Conservation (phyloP, 345 rosid genomes). For the Brassica napus region Da-Ae NC_063444.1:2523501-2524000, state of each 20-base stretch:
- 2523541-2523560: conserved; percentile 80
- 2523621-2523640: conserved; percentile 95
- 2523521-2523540: conserved; percentile 79
- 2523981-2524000: too few relatives aligned
- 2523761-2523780: too few relatives aligned
- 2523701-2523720: background rate
- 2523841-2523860: too few relatives aligned
- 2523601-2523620: conserved; percentile 69
- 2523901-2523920: too few relatives aligned
- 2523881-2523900: too few relatives aligned
- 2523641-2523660: conserved; percentile 94
- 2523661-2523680: conserved; percentile 42
- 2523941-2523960: too few relatives aligned
- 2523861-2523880: too few relatives aligned
- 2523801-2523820: too few relatives aligned
- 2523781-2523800: too few relatives aligned
- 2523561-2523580: conserved; percentile 93
- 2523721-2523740: background rate
- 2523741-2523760: background rate
- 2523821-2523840: too few relatives aligned
- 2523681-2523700: background rate
- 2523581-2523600: conserved; percentile 81
- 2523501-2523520: conserved; percentile 75
- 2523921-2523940: too few relatives aligned
- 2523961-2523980: too few relatives aligned